Conservation (phyloP, 108 stramenopile genomes). For the Skeletonema menzelii region DNA sequence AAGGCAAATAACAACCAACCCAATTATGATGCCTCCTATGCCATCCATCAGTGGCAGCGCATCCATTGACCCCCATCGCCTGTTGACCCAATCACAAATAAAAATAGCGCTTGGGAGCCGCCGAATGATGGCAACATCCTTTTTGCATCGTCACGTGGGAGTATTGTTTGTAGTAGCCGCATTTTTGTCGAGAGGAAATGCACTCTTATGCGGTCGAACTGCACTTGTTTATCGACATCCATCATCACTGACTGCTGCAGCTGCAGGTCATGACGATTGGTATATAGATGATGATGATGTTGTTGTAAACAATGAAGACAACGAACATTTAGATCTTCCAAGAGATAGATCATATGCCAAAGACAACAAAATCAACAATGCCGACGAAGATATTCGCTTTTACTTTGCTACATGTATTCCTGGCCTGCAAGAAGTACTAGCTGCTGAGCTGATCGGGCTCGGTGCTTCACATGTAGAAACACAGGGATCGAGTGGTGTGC, state of each 20-base stretch:
- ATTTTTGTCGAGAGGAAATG: neutral
- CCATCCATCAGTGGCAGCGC: too few relatives aligned
- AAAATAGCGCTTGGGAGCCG: too few relatives aligned
- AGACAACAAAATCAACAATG: neutral
- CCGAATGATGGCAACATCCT: neutral
- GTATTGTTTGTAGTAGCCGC: neutral
- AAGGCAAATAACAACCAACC: too few relatives aligned
- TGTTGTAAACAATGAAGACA: neutral
- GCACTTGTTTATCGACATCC: neutral
- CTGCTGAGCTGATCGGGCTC: conserved; percentile 55
- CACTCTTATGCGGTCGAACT: neutral
- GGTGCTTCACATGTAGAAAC: conserved; percentile 46
- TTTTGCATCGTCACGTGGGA: neutral
- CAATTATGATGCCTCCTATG: too few relatives aligned
- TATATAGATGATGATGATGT: conserved; percentile 22
- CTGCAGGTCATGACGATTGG: conserved; percentile 22
- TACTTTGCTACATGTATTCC: conserved; percentile 79
- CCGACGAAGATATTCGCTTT: neutral
- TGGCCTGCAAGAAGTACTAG: conserved; percentile 58
- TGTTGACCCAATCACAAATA: too few relatives aligned
- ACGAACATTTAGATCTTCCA: neutral
- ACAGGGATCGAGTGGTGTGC: conserved; percentile 24
- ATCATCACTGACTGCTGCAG: neutral
- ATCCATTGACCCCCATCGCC: too few relatives aligned
- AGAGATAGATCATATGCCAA: conserved; percentile 12